A percentile compares a stretch with the other conserved stretches of the same genome.
Conservation (phyloP, 1,139 yeast species). For the Hyphopichia burtonii region DNA sequence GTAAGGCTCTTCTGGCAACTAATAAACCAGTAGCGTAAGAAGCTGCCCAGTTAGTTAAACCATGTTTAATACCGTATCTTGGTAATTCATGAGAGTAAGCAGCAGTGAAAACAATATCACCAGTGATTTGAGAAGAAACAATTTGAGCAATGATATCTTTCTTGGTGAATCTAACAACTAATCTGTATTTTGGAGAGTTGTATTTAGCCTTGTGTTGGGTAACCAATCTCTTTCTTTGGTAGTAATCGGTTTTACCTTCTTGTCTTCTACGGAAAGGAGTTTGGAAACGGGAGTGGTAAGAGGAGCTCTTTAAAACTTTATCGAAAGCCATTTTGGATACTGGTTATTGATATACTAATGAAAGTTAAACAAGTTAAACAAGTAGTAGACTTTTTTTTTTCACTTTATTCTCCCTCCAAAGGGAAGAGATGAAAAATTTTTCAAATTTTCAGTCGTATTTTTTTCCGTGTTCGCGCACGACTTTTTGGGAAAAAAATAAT, state of each 20-base stretch:
- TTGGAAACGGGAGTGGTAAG: conserved; percentile 99
- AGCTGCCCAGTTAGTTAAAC: conserved; percentile 99
- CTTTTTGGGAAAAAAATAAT: too few relatives aligned
- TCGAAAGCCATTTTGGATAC: conserved; percentile 68
- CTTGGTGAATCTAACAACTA: conserved; percentile 99
- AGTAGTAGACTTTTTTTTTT: not conserved
- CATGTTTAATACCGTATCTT: conserved; percentile 95
- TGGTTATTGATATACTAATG: conserved; percentile 1
- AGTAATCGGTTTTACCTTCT: conserved; percentile 99
- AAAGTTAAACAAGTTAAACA: not conserved
- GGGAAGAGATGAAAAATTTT: too few relatives aligned
- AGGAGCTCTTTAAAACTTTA: conserved; percentile 72
- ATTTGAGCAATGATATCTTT: conserved; percentile 98
- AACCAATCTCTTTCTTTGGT: conserved; percentile 99
- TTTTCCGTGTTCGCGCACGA: too few relatives aligned
- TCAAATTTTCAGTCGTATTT: too few relatives aligned
- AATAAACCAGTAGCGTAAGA: conserved; percentile 99
- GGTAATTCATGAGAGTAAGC: conserved; percentile 99
- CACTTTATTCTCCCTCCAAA: not conserved
- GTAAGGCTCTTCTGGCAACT: conserved; percentile 98
- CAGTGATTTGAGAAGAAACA: conserved; percentile 93
- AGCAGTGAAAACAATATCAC: conserved; percentile 94
- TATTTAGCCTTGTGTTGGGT: conserved; percentile 99
- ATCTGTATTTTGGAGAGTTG: conserved; percentile 99
- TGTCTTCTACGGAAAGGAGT: conserved; percentile 99